phyloP scores from a whole-genome alignment of 371 early-diverging fungal genomes.

The Gilbertella persicaria region DNA sequence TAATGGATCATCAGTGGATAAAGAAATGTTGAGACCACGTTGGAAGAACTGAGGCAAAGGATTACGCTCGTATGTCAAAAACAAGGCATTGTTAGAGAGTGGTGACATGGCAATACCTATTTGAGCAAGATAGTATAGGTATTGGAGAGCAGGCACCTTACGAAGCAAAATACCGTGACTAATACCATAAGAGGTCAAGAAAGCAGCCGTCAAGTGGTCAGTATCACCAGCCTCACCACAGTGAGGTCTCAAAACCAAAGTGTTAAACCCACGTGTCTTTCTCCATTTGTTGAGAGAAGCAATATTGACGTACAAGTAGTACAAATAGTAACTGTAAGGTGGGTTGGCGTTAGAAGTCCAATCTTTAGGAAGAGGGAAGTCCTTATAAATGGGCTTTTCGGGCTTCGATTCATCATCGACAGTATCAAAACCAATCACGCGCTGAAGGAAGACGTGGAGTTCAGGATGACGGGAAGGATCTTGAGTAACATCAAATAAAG shows the following conservation, averaged over 20 bases:
- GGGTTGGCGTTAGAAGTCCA: slow-evolving; percentile 88
- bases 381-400: slow-evolving; percentile 80
- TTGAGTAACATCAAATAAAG: slow-evolving; percentile 91
- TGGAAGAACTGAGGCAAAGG: slow-evolving; percentile 95
- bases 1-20: slow-evolving; percentile 98
- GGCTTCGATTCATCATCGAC: slow-evolving; percentile 98
- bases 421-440: slow-evolving; percentile 96
- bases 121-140: slow-evolving; percentile 95
- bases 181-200: slow-evolving; percentile 90
- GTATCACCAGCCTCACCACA: slow-evolving; percentile 98
- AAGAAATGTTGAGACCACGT: slow-evolving; percentile 93
- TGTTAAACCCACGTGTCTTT: slow-evolving; percentile 80
- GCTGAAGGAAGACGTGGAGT: slow-evolving; percentile 90
- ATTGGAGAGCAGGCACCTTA: slow-evolving; percentile 96
- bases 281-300: slow-evolving; percentile 88
- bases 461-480: slow-evolving; percentile 87
- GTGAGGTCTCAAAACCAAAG: slow-evolving; percentile 95
- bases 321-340: slow-evolving; percentile 97
- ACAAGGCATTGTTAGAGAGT: slow-evolving; percentile 97
- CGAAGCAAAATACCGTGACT: slow-evolving; percentile 96
- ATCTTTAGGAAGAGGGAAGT: slow-evolving; percentile 83
- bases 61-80: slow-evolving; percentile 95
- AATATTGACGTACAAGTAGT: slow-evolving; percentile 95
- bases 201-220: slow-evolving; percentile 94
- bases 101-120: slow-evolving; percentile 99